These are phyloP conservation scores for Parasitella parasitica DNA, from an alignment of 371 early-diverging fungal species.

Conservation along the genomic window DNA sequence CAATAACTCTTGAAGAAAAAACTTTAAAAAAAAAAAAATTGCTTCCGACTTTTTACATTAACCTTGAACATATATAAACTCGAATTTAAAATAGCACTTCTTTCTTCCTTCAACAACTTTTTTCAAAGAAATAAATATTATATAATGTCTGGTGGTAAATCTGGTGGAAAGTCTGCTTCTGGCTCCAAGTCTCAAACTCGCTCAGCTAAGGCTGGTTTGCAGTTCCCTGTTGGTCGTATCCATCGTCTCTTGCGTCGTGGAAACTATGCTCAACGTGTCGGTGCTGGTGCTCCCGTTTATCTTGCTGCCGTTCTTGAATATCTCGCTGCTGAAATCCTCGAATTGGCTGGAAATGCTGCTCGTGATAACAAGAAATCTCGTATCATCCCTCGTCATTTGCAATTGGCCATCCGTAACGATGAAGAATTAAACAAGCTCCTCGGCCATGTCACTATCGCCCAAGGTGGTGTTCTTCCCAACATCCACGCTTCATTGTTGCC, in stretches of 20 bases:
- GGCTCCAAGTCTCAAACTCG: constrained; percentile 63
- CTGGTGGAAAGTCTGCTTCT: constrained; percentile 54
- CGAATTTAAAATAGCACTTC: too few species aligned
- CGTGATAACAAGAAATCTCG: constrained; percentile 96
- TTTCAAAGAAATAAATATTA: constrained; percentile 6
- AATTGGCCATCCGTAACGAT: constrained; percentile 94
- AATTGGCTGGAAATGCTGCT: constrained; percentile 95
- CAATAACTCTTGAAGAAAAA: too few species aligned
- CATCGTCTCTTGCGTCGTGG: constrained; percentile 94
- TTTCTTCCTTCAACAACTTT: constrained; percentile 12
- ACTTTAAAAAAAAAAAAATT: too few species aligned
- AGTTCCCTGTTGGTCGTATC: constrained; percentile 97
- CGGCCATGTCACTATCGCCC: constrained; percentile 85
- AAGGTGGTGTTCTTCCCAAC: constrained; percentile 89
- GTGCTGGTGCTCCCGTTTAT: constrained; percentile 95
- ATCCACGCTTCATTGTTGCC: constrained; percentile 75
- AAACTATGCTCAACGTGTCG: constrained; percentile 94
- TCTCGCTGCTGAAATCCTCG: constrained; percentile 95
- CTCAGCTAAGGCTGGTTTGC: constrained; percentile 85
- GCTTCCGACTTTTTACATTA: too few species aligned
- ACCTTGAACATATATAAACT: too few species aligned
- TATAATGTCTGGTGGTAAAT: constrained; percentile 53
- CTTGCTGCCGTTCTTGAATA: constrained; percentile 96
- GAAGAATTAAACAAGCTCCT: constrained; percentile 96
- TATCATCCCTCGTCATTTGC: constrained; percentile 90